These are phyloP conservation scores for Yarrowia phangngaensis DNA, from an alignment of 805 yeast species.

Conservation along the genomic window DNA sequence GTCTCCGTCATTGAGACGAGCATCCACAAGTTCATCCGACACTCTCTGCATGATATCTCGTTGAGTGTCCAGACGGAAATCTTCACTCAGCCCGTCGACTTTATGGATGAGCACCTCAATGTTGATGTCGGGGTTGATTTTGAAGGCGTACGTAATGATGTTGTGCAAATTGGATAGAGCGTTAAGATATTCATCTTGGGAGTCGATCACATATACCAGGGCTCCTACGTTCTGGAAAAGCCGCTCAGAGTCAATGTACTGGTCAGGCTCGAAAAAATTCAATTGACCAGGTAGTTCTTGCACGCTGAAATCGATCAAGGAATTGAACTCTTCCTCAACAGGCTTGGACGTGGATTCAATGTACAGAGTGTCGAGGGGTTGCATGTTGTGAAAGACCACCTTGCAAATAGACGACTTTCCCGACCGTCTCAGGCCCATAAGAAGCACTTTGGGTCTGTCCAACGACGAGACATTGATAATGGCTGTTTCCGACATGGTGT, in stretches of 20 bases:
- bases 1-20: slow-evolving; percentile 69
- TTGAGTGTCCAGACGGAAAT: slow-evolving; percentile 89
- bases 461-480: slow-evolving; percentile 24
- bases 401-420: slow-evolving; percentile 95
- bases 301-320: slow-evolving; percentile 79
- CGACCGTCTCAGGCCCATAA: slow-evolving; percentile 79
- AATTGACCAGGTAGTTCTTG: slow-evolving; percentile 95
- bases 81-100: slow-evolving; percentile 92
- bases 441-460: slow-evolving; percentile 62
- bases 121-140: slow-evolving; percentile 77
- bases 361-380: slow-evolving; percentile 87
- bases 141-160: slow-evolving; percentile 82
- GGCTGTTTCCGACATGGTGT: slow-evolving; percentile 22
- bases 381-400: slow-evolving; percentile 95
- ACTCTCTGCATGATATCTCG: slow-evolving; percentile 95
- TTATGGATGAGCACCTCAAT: slow-evolving; percentile 93
- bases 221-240: slow-evolving; percentile 83
- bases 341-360: slow-evolving; percentile 88
- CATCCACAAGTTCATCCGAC: slow-evolving; percentile 84
- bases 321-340: slow-evolving; percentile 74
- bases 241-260: slow-evolving; percentile 59
- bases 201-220: slow-evolving; percentile 87
- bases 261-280: slow-evolving; percentile 79
- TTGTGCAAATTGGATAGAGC: slow-evolving; percentile 85
- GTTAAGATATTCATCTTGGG: slow-evolving; percentile 90